Evolutionary conservation across 1,284 basidiomycete species (phyloP), one percentile per base, ranked within the genome.

Genomic region (Naganishia cerealis): DNA sequence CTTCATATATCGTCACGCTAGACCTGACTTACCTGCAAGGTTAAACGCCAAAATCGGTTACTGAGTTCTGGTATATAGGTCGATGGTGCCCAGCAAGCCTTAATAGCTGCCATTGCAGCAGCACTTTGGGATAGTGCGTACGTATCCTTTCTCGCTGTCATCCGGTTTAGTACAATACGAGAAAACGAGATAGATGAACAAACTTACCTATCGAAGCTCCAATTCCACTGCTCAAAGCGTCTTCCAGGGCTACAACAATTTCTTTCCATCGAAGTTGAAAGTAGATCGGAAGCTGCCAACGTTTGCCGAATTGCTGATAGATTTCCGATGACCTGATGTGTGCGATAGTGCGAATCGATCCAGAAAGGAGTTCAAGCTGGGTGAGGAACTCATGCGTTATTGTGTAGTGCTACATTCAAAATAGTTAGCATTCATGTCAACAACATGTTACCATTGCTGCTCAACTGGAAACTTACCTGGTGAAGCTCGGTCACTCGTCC

Each of bases 251-350:
- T 0, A 84, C 81, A 0, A 95, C 87, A 65, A 96, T 90, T 74
- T 96, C 94, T 77, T 97, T 95, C 89, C 94, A 95, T n/a, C 94
- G 86, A 72, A 99, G 83, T 77, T 99, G 95, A 79, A 96, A 98
- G 78, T 99, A 99, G 18, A 98, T 90, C 0, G 92, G 90, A 7
- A 99, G 84, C 77, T 98, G 95, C 94, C 95, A 99, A 50, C 93
- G 85, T 67, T 87, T 85, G 75, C 90, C 87, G 74, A 98, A 95
- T 0, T 87, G 79, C 8, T 77, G 73, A 78, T 89, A 94, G 4
- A 87, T 83, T 0, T 87, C 85, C 77, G 92, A 90, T 4, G 81
- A 75, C 5, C 91, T 86, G 85, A 95, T 87, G 0, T 83, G 82
- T 68, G 87, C 82, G 13, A 94, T 85, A 1, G 90, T 85, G 43